phyloP scores from a whole-genome alignment of 768 basidiomycete genomes.

The Kwoniella shandongensis region DNA sequence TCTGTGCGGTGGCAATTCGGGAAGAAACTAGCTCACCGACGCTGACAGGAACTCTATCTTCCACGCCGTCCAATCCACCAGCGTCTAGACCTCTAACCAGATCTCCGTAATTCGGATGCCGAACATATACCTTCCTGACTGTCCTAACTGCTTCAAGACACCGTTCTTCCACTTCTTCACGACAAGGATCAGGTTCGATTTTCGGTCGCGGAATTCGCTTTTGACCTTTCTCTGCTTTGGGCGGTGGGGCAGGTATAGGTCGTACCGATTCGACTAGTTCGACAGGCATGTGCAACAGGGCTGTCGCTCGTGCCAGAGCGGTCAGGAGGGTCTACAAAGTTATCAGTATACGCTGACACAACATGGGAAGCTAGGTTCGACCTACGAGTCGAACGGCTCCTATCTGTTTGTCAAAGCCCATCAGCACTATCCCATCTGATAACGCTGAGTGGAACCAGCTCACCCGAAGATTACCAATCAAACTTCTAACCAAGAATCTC shows the following conservation, averaged over 20 bases:
- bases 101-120: slow-evolving; percentile 53
- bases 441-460: slow-evolving; percentile 13
- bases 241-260: slow-evolving; percentile 36
- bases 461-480: slow-evolving; percentile 48
- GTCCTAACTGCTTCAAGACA: slow-evolving; percentile 65
- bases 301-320: slow-evolving; percentile 75
- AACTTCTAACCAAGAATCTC: slow-evolving; percentile 67
- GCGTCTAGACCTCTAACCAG: slow-evolving; percentile 63
- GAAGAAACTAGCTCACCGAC: slow-evolving; percentile 61
- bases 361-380: background rate
- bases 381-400: slow-evolving; percentile 73
- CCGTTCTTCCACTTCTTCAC: slow-evolving; percentile 52
- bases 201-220: slow-evolving; percentile 51
- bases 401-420: slow-evolving; percentile 59
- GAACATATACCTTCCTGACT: slow-evolving; percentile 66
- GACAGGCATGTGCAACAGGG: slow-evolving; percentile 54
- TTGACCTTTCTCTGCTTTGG: slow-evolving; percentile 47
- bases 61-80: slow-evolving; percentile 63
- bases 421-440: slow-evolving; percentile 57
- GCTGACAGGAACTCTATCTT: slow-evolving; percentile 64
- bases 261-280: slow-evolving; percentile 40
- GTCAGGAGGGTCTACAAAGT: slow-evolving; percentile 63
- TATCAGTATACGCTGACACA: background rate
- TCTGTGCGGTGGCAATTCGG: background rate
- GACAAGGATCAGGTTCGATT: slow-evolving; percentile 44